phyloP scores from a whole-genome alignment of 805 yeast species.

The Ogataea zsoltii region DNA sequence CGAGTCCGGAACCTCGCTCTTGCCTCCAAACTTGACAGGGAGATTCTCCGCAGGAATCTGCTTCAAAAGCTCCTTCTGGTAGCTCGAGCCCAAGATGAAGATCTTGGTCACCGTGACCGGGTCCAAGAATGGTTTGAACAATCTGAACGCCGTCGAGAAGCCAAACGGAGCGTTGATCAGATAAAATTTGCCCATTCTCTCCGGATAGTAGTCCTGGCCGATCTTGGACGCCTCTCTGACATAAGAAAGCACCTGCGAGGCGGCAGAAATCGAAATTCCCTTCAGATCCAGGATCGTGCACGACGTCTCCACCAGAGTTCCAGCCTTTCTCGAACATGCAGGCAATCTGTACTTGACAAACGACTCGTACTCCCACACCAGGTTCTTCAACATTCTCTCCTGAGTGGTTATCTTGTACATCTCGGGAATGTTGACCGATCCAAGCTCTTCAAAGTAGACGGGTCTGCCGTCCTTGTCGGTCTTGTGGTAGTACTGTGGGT shows the following conservation, averaged over 20 bases:
- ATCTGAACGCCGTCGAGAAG: conserved; percentile 87
- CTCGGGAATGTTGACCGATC: conserved; percentile 83
- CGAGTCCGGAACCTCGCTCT: conserved; percentile 59
- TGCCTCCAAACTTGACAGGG: conserved; percentile 90
- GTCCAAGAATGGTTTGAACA: conserved; percentile 92
- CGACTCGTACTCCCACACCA: conserved; percentile 97
- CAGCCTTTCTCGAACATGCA: conserved; percentile 86
- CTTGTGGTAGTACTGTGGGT: conserved; percentile 97
- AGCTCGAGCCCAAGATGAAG: conserved; percentile 78
- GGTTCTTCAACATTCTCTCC: conserved; percentile 92
- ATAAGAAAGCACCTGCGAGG: conserved; percentile 81
- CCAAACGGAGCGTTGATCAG: conserved; percentile 97
- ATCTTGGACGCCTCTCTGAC: conserved; percentile 91
- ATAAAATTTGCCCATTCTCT: conserved; percentile 98
- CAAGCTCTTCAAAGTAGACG: conserved; percentile 90
- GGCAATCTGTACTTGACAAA: conserved; percentile 84
- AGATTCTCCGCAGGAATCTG: conserved; percentile 94
- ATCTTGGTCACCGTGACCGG: conserved; percentile 97
- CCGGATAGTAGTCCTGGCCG: conserved; percentile 98
- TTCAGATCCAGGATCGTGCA: conserved; percentile 95
- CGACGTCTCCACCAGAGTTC: conserved; percentile 84
- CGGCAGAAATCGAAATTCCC: conserved; percentile 85
- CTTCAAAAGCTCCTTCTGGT: conserved; percentile 78
- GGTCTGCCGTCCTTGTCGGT: conserved; percentile 98
- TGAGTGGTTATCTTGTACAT: conserved; percentile 93